These are phyloP conservation scores for Penicillium sp. DNA, from an alignment of 2,329 filamentous ascomycete genomes.

Conservation along the genomic window DNA sequence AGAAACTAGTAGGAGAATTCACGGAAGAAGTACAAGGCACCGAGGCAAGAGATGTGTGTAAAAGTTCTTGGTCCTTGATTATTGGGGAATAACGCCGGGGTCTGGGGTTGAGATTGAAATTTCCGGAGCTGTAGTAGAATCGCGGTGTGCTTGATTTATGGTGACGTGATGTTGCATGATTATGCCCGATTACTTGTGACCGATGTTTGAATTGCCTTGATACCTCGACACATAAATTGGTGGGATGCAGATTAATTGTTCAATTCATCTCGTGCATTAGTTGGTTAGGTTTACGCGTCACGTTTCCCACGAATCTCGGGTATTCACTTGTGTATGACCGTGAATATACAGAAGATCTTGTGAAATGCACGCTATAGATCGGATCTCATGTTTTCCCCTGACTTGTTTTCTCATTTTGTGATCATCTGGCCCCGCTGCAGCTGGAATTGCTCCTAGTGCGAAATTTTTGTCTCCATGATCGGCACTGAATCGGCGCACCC, in stretches of 20 bases:
- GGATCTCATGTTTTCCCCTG: constrained; percentile 5
- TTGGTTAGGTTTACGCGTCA: constrained; percentile 13
- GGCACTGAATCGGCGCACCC: neutral
- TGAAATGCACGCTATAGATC: constrained; percentile 8
- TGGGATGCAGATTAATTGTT: neutral
- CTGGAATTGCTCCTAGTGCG: neutral
- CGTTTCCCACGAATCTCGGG: constrained; percentile 12
- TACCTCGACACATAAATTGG: neutral
- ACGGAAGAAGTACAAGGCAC: neutral
- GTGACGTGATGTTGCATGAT: neutral
- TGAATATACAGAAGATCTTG: neutral
- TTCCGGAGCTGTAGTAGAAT: neutral
- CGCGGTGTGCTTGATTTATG: neutral
- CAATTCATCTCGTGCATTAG: neutral
- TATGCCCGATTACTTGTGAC: neutral
- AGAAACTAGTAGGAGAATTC: neutral
- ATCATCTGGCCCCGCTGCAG: constrained; percentile 3
- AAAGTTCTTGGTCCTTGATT: neutral
- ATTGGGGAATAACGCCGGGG: neutral
- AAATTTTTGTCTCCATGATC: neutral
- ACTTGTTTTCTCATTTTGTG: constrained; percentile 1
- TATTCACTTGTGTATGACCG: neutral
- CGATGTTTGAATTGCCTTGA: too few species aligned
- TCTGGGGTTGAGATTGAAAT: neutral
- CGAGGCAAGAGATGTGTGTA: neutral